Evolutionary conservation across 2,329 filamentous ascomycete species (phyloP).

Genomic region (Trichophyton mentagrophytes): DNA sequence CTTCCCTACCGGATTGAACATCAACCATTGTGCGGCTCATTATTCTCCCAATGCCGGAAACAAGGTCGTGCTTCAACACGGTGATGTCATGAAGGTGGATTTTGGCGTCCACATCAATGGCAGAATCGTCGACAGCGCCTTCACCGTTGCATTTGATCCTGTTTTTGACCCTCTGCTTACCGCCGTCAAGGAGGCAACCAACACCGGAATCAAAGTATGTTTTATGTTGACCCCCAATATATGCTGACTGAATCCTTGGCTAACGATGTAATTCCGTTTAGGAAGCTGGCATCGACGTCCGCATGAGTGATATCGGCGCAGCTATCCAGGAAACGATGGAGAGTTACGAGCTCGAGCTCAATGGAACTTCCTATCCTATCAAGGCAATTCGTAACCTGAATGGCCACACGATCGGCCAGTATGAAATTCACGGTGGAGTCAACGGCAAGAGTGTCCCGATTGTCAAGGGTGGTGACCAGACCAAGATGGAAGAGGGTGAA

Average conservation of each 20-base stretch:
- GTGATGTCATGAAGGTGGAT: slow-evolving; percentile 62
- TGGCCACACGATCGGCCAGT: slow-evolving; percentile 79
- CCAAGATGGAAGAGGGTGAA: slow-evolving; percentile 97
- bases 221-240: neutral
- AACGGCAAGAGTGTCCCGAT: slow-evolving; percentile 81
- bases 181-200: slow-evolving; percentile 56
- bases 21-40: slow-evolving; percentile 77
- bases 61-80: slow-evolving; percentile 53
- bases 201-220: slow-evolving; percentile 56
- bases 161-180: slow-evolving; percentile 55
- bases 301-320: slow-evolving; percentile 72
- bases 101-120: slow-evolving; percentile 61
- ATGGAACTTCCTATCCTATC: slow-evolving; percentile 63
- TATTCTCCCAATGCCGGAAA: slow-evolving; percentile 81
- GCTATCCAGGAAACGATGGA: slow-evolving; percentile 87
- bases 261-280: slow-evolving; percentile 18
- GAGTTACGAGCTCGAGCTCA: slow-evolving; percentile 76
- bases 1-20: slow-evolving; percentile 70
- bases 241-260: neutral
- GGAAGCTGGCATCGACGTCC: slow-evolving; percentile 84
- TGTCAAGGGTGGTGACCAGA: slow-evolving; percentile 73
- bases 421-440: slow-evolving; percentile 85
- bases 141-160: slow-evolving; percentile 55
- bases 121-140: slow-evolving; percentile 58
- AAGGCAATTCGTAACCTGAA: slow-evolving; percentile 80